Base-by-base conservation (phyloP, 257 asterid species). In the Haberlea rhodopensis region DNA sequence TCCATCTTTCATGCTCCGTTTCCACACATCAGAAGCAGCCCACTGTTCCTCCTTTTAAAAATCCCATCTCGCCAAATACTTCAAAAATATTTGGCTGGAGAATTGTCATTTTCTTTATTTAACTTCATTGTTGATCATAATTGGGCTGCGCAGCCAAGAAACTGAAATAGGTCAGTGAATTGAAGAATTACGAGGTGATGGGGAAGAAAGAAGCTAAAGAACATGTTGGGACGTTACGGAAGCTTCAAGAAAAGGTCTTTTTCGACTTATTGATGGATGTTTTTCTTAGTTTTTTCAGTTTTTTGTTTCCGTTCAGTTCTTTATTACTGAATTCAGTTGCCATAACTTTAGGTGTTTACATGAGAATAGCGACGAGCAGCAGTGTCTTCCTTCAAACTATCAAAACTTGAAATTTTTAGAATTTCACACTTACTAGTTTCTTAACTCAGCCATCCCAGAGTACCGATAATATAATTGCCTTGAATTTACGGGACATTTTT, bases 231-330 rank as follows among this genome's bases (percentile, higher is more conserved):
- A 79, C 87, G n/a, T 71, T 90, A 34, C 70, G 75, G 60, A 79
- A 73, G 59, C 96, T 90, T 62, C 81, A 69, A 74, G 87, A 84
- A 18, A 90, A 80, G 96, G 97, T 90, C 25, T 1, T 34, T 5
- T 5, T 16, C 51, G 19, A 0, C 20, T 43, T 6, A 16, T 10
- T 4, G 16, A 37, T 37, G 46, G 46, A 11, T 11, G 46, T 16
- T 37, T 37, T 43, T 15, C 19, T 16, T 43, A 4, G 4, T 28
- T 25, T 1, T 37, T 23, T 22, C 13, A 66, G 0, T 3, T 11
- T 13, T 63, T 53, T 27, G 31, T 6, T 34, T 70, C 21, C 43
- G 18, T n/a, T 65, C 8, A 26, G 21, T 2, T 43, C 23, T 19
- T 19, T 57, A 26, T 43, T n/a, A 49, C 26, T 21, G 15, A 55